Percentiles rank a stretch among this genome's conserved stretches.
phyloP scores from a whole-genome alignment of 139 green algal species.

The Asterochloris erici region DNA sequence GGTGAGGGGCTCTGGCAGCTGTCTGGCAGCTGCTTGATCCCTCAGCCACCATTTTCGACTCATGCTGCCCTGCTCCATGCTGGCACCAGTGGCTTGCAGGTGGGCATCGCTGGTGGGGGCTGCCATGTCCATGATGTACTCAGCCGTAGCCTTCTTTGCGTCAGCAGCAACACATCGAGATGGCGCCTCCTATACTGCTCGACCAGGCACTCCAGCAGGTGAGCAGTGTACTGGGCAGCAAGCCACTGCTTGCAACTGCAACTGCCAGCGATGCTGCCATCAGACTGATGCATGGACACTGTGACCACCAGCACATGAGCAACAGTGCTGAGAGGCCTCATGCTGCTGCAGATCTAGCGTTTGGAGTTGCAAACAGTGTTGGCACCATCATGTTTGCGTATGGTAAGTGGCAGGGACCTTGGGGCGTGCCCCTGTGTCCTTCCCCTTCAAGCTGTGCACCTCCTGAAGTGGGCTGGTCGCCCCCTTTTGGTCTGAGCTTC shows the following conservation, averaged over 20 bases:
- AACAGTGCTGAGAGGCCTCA: too few relatives aligned
- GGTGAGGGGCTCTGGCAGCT: constrained; percentile 18
- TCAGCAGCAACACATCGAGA: constrained; percentile 15
- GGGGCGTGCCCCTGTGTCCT: neutral
- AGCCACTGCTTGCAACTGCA: too few relatives aligned
- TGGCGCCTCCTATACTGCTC: neutral
- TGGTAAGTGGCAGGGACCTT: constrained; percentile 3
- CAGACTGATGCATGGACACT: too few relatives aligned
- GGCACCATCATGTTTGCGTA: constrained; percentile 59
- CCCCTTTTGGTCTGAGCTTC: neutral
- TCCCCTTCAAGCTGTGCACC: neutral
- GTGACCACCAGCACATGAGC: too few relatives aligned
- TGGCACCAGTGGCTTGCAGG: constrained; percentile 20
- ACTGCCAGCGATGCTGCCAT: too few relatives aligned
- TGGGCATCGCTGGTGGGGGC: constrained; percentile 59
- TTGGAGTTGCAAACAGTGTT: constrained; percentile 53
- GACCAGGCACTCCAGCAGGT: neutral
- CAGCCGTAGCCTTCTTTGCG: constrained; percentile 33
- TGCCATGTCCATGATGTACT: constrained; percentile 52
- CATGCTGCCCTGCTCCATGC: neutral
- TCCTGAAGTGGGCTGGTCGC: neutral
- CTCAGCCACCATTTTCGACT: neutral
- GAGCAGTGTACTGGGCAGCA: too few relatives aligned
- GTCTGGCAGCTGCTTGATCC: neutral
- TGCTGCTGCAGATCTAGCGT: constrained; percentile 22